Evolutionary conservation across 768 basidiomycete species (phyloP).

Genomic region (Pleurotus pulmonarius): DNA sequence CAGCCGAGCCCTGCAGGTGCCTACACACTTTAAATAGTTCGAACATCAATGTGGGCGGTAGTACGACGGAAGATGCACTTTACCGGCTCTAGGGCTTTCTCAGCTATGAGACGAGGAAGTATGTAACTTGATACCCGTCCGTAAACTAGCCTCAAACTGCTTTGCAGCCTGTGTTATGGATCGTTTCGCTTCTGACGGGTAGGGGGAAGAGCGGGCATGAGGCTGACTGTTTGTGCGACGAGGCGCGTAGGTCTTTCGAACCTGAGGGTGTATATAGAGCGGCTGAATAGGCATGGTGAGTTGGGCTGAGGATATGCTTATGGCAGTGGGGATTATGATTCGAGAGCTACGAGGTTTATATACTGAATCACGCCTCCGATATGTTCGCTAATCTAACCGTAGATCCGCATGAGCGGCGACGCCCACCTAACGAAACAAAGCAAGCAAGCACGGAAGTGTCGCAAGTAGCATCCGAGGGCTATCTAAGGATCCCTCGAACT

Average conservation of each 20-base stretch:
- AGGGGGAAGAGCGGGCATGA: not conserved
- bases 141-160: not conserved
- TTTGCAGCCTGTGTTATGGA: conserved; percentile 1
- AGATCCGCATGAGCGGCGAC: not conserved
- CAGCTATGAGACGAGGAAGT: not conserved
- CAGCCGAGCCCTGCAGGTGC: too few species aligned
- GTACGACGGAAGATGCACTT: too few species aligned
- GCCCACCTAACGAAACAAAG: not conserved
- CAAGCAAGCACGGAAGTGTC: not conserved
- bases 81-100: too few species aligned
- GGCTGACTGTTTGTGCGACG: not conserved
- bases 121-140: not conserved
- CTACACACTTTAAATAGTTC: too few species aligned
- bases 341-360: not conserved
- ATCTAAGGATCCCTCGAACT: not conserved
- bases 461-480: not conserved
- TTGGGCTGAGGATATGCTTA: not conserved
- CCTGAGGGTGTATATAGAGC: conserved; percentile 8
- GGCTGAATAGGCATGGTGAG: conserved; percentile 1
- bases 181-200: not conserved
- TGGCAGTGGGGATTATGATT: not conserved
- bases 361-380: not conserved
- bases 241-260: conserved; percentile 4
- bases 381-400: conserved; percentile 2
- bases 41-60: too few species aligned